phyloP scores from a whole-genome alignment of 2,329 filamentous ascomycete species.

The Pseudopyrenochaeta lycopersici region DNA sequence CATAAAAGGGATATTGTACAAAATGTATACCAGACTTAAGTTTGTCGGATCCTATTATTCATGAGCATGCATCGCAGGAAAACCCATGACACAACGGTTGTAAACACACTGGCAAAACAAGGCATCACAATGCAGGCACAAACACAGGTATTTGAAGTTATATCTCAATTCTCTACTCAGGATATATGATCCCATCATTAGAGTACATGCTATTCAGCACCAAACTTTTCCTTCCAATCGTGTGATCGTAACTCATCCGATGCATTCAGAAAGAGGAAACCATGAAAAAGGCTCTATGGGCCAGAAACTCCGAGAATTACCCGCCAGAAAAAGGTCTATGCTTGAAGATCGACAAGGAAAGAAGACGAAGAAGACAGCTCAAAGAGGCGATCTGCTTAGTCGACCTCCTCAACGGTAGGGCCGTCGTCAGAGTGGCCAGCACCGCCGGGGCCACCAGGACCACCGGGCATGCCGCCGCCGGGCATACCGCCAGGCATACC shows the following conservation, averaged over 20 bases:
- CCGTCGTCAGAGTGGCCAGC: conserved; percentile 63
- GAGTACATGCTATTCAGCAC: conserved; percentile 41
- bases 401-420: conserved; percentile 71
- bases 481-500: conserved; percentile 56
- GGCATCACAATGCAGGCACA: background rate
- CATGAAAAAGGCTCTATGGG: conserved; percentile 38
- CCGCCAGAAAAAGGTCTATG: conserved; percentile 49
- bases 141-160: conserved; percentile 24
- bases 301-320: conserved; percentile 46
- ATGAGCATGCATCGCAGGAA: no score
- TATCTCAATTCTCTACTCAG: conserved; percentile 36
- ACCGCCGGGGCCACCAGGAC: conserved; percentile 52
- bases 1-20: no score
- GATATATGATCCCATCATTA: conserved; percentile 34
- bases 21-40: no score
- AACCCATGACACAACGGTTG: no score
- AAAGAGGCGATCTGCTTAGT: conserved; percentile 59
- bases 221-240: conserved; percentile 46
- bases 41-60: no score
- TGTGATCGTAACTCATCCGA: conserved; percentile 49
- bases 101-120: no score
- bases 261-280: conserved; percentile 40
- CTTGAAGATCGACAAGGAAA: conserved; percentile 31
- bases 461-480: conserved; percentile 49
- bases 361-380: conserved; percentile 25